phyloP scores from a whole-genome alignment of 352 stramenopile genomes.

The Phytophthora hybrid region DNA sequence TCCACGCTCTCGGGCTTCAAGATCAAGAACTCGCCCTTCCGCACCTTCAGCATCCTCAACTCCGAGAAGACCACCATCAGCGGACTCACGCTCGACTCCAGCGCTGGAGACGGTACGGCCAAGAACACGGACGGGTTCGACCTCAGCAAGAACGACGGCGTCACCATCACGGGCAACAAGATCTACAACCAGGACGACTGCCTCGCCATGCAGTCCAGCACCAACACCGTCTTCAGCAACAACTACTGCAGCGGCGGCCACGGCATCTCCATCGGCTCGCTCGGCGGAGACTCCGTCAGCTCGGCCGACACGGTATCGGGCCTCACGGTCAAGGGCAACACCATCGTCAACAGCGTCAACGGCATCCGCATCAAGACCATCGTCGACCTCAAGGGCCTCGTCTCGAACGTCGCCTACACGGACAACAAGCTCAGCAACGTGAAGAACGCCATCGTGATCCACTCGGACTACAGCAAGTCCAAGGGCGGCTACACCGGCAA shows the following conservation, averaged over 20 bases:
- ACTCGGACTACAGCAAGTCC: slow-evolving; percentile 30
- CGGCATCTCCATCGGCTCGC: slow-evolving; percentile 45
- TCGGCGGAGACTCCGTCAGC: slow-evolving; percentile 27
- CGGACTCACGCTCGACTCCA: slow-evolving; percentile 40
- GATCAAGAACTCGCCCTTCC: slow-evolving; percentile 30
- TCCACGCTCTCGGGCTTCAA: slow-evolving; percentile 26
- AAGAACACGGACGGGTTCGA: not conserved
- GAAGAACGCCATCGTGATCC: slow-evolving; percentile 26
- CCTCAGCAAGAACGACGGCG: not conserved
- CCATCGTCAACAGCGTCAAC: slow-evolving; percentile 7
- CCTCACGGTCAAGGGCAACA: slow-evolving; percentile 29
- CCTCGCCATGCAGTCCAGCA: not conserved
- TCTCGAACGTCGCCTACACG: slow-evolving; percentile 31
- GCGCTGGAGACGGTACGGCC: slow-evolving; percentile 31
- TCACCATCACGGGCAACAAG: slow-evolving; percentile 2
- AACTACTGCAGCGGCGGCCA: slow-evolving; percentile 30
- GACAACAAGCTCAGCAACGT: slow-evolving; percentile 31
- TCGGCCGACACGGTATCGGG: slow-evolving; percentile 30
- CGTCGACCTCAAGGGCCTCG: slow-evolving; percentile 34
- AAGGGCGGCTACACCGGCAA: slow-evolving; percentile 26
- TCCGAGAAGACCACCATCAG: slow-evolving; percentile 27
- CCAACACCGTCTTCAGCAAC: slow-evolving; percentile 24
- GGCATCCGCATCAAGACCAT: slow-evolving; percentile 51
- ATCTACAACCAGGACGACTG: not conserved
- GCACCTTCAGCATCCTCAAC: slow-evolving; percentile 15